Percentiles rank a stretch among this genome's conserved stretches.
phyloP scores from a whole-genome alignment of 257 asterid genomes.

The Perilla frutescens region DNA sequence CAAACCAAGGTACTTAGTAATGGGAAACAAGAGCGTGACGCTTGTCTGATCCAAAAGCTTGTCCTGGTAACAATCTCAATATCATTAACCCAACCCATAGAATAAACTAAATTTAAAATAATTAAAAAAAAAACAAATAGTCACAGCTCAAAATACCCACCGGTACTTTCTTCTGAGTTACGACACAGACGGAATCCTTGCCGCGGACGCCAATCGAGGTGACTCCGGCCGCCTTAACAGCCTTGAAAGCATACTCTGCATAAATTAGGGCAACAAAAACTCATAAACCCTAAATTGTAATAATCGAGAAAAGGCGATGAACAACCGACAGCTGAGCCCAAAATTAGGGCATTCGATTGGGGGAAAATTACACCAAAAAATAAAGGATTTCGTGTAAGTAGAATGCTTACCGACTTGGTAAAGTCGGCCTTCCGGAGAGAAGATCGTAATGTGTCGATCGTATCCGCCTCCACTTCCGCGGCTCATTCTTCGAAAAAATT shows the following conservation, averaged over 20 bases:
- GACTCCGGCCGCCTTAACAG: conserved; percentile 90
- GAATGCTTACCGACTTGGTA: conserved; percentile 86
- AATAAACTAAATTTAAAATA: not conserved
- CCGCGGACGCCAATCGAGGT: conserved; percentile 99
- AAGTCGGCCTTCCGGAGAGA: conserved; percentile 99
- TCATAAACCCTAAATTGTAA: conserved; percentile 38
- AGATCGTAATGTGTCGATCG: conserved; percentile 99
- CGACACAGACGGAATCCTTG: conserved; percentile 93
- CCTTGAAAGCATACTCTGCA: conserved; percentile 78
- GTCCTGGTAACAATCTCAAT: conserved; percentile 68
- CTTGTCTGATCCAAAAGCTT: conserved; percentile 96
- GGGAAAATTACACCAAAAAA: not conserved
- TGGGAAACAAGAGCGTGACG: conserved; percentile 83
- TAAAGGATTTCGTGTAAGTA: not conserved
- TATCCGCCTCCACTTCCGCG: conserved; percentile 99
- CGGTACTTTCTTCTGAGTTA: conserved; percentile 99
- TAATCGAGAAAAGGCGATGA: conserved; percentile 11
- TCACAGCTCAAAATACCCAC: conserved; percentile 44
- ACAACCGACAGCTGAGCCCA: not conserved
- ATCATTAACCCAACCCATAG: conserved; percentile 19
- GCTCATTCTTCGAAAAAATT: conserved; percentile 59
- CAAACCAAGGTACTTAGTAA: conserved; percentile 85
- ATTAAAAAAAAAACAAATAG: not conserved
- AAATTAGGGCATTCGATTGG: conserved; percentile 5
- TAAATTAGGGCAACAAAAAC: conserved; percentile 13